Conservation (phyloP, 305 asterid genomes). For the Fraxinus floribunda region DNA sequence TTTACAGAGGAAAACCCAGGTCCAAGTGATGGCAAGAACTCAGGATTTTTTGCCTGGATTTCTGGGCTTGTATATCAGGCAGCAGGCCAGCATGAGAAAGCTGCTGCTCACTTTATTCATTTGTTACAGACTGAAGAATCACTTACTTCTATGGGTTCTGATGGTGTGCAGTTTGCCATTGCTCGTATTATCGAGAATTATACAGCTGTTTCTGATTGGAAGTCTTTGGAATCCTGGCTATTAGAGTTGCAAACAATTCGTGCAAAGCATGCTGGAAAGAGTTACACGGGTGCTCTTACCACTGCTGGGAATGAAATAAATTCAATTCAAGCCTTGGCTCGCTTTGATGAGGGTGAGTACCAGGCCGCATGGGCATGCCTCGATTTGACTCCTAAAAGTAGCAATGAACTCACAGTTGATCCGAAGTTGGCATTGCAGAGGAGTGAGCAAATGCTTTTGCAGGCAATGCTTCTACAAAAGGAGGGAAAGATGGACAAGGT, state of each 20-base stretch:
- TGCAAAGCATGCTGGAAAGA: constrained; percentile 84
- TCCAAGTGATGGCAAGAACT: constrained; percentile 41
- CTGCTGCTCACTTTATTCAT: constrained; percentile 89
- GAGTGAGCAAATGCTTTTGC: constrained; percentile 98
- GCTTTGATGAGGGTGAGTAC: constrained; percentile 85
- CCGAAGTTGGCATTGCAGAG: constrained; percentile 95
- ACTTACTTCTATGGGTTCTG: constrained; percentile 85
- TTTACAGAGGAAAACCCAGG: constrained; percentile 59
- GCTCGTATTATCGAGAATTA: constrained; percentile 85
- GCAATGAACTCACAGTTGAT: constrained; percentile 86
- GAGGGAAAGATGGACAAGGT: constrained; percentile 84
- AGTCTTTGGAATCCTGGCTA: constrained; percentile 93
- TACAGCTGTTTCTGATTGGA: constrained; percentile 91
- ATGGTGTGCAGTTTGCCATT: constrained; percentile 82
- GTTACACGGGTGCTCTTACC: constrained; percentile 90
- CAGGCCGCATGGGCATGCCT: constrained; percentile 95
- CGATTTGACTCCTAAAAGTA: constrained; percentile 96
- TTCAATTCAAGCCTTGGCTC: constrained; percentile 89
- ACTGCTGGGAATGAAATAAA: constrained; percentile 94
- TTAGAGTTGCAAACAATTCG: constrained; percentile 89
- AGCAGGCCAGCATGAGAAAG: constrained; percentile 92
- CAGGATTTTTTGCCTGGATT: constrained; percentile 78
- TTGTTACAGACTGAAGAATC: constrained; percentile 83
- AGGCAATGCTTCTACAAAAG: constrained; percentile 83
- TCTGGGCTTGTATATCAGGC: constrained; percentile 91